phyloP scores from a whole-genome alignment of 768 basidiomycete genomes.

The Pleurotus salmoneostramineus region DNA sequence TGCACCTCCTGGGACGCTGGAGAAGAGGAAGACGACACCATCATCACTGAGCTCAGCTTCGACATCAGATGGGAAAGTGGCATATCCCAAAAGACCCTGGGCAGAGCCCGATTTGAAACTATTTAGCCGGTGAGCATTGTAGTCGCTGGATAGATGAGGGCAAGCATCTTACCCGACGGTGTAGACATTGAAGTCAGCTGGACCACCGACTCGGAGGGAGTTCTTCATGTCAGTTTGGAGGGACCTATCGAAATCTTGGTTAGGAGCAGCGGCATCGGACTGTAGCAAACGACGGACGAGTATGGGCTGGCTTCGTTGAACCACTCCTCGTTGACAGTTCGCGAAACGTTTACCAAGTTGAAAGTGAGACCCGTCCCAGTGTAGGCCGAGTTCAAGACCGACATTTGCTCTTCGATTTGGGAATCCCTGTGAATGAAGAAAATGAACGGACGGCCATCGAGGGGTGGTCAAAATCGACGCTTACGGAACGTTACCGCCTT shows the following conservation, averaged over 20 bases:
- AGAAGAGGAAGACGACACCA: slow-evolving; percentile 41
- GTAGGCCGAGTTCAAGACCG: slow-evolving; percentile 39
- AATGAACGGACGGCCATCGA: background rate
- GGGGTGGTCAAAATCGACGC: slow-evolving; percentile 6
- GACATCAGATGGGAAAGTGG: slow-evolving; percentile 48
- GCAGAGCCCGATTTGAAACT: slow-evolving; percentile 34
- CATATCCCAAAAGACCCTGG: slow-evolving; percentile 46
- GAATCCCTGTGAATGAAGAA: slow-evolving; percentile 27
- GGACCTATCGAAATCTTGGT: slow-evolving; percentile 48
- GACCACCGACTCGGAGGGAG: slow-evolving; percentile 36
- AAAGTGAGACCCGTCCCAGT: slow-evolving; percentile 31
- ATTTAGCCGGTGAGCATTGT: background rate
- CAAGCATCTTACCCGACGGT: slow-evolving; percentile 37
- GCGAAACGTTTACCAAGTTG: slow-evolving; percentile 34
- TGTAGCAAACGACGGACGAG: background rate
- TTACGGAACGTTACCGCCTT: slow-evolving; percentile 41
- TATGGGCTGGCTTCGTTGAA: slow-evolving; percentile 38
- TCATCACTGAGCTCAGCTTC: slow-evolving; percentile 38
- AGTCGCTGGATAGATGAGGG: background rate
- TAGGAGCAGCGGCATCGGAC: background rate
- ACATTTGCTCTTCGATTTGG: slow-evolving; percentile 33
- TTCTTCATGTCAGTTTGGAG: slow-evolving; percentile 47
- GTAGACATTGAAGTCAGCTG: slow-evolving; percentile 44
- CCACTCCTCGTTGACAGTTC: slow-evolving; percentile 42
- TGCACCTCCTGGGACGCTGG: slow-evolving; percentile 40